Percentiles rank a stretch among this genome's conserved stretches.
Evolutionary conservation across 495 filamentous ascomycete genomes (phyloP).

Genomic region (Tuber microsphaerosporum): DNA sequence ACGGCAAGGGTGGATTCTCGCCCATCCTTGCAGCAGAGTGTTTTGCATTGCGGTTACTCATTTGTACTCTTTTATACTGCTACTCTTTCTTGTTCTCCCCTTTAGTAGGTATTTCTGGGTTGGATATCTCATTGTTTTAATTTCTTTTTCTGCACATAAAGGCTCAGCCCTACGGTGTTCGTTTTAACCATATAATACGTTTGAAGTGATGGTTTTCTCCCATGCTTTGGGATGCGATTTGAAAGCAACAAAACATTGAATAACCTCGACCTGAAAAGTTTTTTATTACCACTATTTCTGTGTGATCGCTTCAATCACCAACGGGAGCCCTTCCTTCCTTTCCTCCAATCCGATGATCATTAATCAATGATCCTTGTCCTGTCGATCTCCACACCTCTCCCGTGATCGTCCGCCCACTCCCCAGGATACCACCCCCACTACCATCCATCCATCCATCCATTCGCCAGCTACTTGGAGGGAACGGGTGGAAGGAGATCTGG

Average conservation of each 20-base stretch:
- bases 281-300: neutral
- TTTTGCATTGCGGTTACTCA: conserved; percentile 1
- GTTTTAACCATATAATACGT: neutral
- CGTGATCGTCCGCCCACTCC: neutral
- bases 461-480: neutral
- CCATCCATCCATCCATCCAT: neutral
- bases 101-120: neutral
- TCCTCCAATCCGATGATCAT: neutral
- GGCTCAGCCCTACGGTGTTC: neutral
- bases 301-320: neutral
- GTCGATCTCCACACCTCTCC: neutral
- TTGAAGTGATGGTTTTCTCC: neutral
- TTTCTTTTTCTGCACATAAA: conserved; percentile 5
- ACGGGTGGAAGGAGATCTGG: neutral
- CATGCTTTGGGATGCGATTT: neutral
- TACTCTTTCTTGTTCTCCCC: neutral
- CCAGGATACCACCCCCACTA: neutral
- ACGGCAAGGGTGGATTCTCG: neutral
- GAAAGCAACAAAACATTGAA: neutral
- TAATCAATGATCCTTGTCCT: neutral
- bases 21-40: neutral
- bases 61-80: neutral
- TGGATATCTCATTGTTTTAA: neutral
- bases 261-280: neutral
- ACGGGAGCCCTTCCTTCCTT: neutral